Evolutionary conservation across 768 basidiomycete genomes (phyloP).

Genomic region (Russula ochroleuca): DNA sequence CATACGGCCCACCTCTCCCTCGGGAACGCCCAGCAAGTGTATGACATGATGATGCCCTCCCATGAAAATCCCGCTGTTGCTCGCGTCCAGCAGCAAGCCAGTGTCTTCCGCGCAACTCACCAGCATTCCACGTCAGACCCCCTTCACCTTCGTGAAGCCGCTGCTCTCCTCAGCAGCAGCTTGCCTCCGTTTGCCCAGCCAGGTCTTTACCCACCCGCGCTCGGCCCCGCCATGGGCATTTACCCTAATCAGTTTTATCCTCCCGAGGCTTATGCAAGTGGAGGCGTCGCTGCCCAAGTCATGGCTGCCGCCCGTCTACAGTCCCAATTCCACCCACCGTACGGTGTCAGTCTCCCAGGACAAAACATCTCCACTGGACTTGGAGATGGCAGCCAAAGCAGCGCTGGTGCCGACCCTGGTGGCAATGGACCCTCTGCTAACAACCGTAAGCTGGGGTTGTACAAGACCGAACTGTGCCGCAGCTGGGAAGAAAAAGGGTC

Average conservation of each 20-base stretch:
- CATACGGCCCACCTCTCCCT: constrained; percentile 68
- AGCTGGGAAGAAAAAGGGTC: constrained; percentile 92
- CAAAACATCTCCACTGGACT: constrained; percentile 19
- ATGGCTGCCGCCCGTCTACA: constrained; percentile 59
- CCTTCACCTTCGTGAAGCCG: constrained; percentile 65
- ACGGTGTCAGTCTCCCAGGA: constrained; percentile 34
- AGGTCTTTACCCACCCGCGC: constrained; percentile 50
- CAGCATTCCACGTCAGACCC: constrained; percentile 85
- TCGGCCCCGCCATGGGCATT: constrained; percentile 48
- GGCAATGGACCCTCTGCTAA: constrained; percentile 79
- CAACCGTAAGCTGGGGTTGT: constrained; percentile 84
- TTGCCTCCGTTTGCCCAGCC: constrained; percentile 54
- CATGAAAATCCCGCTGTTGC: constrained; percentile 60
- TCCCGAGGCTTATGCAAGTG: constrained; percentile 50
- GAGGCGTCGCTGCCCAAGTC: constrained; percentile 51
- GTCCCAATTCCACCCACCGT: constrained; percentile 50
- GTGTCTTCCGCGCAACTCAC: constrained; percentile 66
- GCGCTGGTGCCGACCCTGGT: constrained; percentile 32
- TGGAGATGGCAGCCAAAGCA: constrained; percentile 29
- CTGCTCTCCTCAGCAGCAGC: constrained; percentile 56
- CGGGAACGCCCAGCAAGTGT: constrained; percentile 70
- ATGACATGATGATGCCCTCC: constrained; percentile 61
- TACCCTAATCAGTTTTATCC: constrained; percentile 70
- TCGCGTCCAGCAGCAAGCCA: constrained; percentile 77
- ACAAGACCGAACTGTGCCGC: constrained; percentile 86